phyloP scores from a whole-genome alignment of 2,329 filamentous ascomycete species.

The Diaporthe citri region DNA sequence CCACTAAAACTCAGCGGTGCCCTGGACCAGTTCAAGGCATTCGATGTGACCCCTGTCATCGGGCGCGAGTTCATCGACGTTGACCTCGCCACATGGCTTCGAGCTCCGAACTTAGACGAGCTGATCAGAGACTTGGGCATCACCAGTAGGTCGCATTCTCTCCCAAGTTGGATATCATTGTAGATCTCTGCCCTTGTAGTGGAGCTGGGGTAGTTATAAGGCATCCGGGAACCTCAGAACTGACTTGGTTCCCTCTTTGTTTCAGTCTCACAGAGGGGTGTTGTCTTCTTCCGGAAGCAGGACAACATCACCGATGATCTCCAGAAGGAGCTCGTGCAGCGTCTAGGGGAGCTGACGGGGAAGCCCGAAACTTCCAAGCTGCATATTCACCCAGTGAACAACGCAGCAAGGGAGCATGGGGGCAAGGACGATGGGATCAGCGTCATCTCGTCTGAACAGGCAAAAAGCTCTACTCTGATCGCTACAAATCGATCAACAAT shows the following conservation, averaged over 20 bases:
- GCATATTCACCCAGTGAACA: conserved; percentile 72
- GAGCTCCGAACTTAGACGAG: conserved; percentile 66
- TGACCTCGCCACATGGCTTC: conserved; percentile 66
- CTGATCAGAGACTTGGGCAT: conserved; percentile 72
- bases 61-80: conserved; percentile 53
- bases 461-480: conserved; percentile 56
- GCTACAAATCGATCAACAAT: conserved; percentile 40
- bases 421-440: conserved; percentile 72
- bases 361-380: conserved; percentile 67
- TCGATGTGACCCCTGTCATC: conserved; percentile 50
- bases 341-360: conserved; percentile 69
- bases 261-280: conserved; percentile 75
- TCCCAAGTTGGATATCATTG: neutral
- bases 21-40: conserved; percentile 48
- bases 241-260: neutral
- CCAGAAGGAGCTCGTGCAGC: conserved; percentile 74
- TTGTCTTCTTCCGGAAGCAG: conserved; percentile 78
- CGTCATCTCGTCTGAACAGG: conserved; percentile 70
- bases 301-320: conserved; percentile 71
- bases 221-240: neutral
- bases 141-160: conserved; percentile 58
- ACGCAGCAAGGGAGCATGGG: conserved; percentile 61
- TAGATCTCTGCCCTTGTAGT: neutral
- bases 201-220: neutral
- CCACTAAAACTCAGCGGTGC: conserved; percentile 30